Conservation (phyloP, 2,329 filamentous ascomycete species). For the Coniochaeta sp. region DNA sequence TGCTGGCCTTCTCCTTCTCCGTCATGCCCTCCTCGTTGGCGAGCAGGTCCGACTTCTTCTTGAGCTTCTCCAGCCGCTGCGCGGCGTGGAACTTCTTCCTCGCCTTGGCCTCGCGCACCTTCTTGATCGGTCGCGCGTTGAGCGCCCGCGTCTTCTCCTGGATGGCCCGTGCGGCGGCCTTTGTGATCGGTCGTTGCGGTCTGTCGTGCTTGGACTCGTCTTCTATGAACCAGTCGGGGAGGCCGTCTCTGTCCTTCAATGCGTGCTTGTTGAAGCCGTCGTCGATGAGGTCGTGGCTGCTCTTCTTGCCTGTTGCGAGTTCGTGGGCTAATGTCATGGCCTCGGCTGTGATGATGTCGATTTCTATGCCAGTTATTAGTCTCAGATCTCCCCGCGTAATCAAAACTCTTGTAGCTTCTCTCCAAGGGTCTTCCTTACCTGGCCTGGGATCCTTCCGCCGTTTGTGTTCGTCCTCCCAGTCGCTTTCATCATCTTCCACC, state of each 20-base stretch:
- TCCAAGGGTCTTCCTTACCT: slow-evolving; percentile 32
- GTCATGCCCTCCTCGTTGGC: slow-evolving; percentile 86
- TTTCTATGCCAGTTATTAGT: slow-evolving; percentile 48
- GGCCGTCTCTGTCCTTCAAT: slow-evolving; percentile 82
- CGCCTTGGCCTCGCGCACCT: slow-evolving; percentile 92
- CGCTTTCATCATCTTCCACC: slow-evolving; percentile 25
- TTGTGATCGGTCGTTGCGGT: slow-evolving; percentile 80
- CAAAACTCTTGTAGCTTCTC: slow-evolving; percentile 11
- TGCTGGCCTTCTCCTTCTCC: slow-evolving; percentile 90
- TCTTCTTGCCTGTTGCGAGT: slow-evolving; percentile 79
- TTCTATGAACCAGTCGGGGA: slow-evolving; percentile 97
- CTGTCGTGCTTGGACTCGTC: slow-evolving; percentile 82
- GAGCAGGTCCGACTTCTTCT: slow-evolving; percentile 91
- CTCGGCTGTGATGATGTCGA: slow-evolving; percentile 98
- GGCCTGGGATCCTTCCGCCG: slow-evolving; percentile 55
- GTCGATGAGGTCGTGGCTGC: slow-evolving; percentile 71
- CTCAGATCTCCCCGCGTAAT: background rate
- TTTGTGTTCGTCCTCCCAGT: slow-evolving; percentile 61
- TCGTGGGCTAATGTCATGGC: slow-evolving; percentile 96
- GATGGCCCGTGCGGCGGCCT: slow-evolving; percentile 83
- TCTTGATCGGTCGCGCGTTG: slow-evolving; percentile 97
- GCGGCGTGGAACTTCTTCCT: slow-evolving; percentile 96
- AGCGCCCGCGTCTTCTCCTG: slow-evolving; percentile 89
- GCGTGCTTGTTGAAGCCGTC: slow-evolving; percentile 91
- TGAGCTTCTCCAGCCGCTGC: slow-evolving; percentile 83